Conservation (phyloP, 1,139 yeast genomes). For the Blastobotrys buckinghamii region DNA sequence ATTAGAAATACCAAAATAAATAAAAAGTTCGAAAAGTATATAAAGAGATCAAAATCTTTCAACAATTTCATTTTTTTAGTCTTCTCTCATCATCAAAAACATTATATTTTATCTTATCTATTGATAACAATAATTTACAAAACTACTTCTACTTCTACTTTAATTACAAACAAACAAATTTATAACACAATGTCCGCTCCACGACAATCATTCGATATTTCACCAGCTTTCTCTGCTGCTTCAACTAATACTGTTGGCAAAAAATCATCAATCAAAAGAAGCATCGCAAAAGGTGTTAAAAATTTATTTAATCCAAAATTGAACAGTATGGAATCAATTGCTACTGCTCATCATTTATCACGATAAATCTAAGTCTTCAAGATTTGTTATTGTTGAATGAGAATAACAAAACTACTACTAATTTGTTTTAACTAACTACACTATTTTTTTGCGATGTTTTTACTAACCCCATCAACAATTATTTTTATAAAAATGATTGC, state of each 20-base stretch:
- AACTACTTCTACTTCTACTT: background rate
- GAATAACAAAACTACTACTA: too few species aligned
- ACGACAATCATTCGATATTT: conserved; percentile 7
- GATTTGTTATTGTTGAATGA: background rate
- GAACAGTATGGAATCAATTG: background rate
- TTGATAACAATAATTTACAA: background rate
- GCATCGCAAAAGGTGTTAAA: background rate
- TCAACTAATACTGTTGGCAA: conserved; percentile 1
- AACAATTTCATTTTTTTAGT: background rate
- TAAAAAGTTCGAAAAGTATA: conserved; percentile 3
- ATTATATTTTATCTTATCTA: background rate
- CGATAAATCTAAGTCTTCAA: conserved; percentile 6
- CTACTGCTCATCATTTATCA: background rate
- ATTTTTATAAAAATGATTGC: background rate
- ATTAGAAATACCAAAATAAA: background rate
- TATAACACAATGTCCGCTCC: conserved; percentile 4
- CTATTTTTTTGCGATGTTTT: background rate
- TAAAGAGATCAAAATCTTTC: background rate
- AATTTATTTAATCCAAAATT: conserved; percentile 6
- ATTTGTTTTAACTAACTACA: too few species aligned
- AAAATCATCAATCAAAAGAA: conserved; percentile 1
- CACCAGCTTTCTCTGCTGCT: conserved; percentile 11
- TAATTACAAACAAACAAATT: background rate
- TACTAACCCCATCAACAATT: background rate
- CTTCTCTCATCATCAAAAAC: background rate